Evolutionary conservation across 345 rosid genomes (phyloP).

Genomic region (Euphorbia lathyris): DNA sequence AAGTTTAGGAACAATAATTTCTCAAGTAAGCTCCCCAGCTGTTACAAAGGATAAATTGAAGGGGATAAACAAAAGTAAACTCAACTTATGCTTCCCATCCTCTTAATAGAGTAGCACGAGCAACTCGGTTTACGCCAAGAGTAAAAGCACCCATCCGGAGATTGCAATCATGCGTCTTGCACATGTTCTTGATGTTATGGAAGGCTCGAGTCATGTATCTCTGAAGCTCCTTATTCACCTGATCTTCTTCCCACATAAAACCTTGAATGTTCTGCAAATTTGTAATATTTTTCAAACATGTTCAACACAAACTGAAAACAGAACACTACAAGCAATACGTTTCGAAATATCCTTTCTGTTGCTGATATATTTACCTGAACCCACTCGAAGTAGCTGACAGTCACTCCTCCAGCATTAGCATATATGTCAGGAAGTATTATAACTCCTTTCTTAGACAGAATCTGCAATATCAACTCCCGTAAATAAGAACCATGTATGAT

Average conservation of each 20-base stretch:
- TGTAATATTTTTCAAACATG: background rate
- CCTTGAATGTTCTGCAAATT: constrained; percentile 92
- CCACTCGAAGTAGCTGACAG: constrained; percentile 99
- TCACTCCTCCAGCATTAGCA: constrained; percentile 97
- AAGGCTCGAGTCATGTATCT: constrained; percentile 90
- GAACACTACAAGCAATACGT: no score
- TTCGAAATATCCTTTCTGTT: background rate
- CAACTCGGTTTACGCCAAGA: constrained; percentile 93
- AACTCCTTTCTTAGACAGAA: constrained; percentile 87
- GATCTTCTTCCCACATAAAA: constrained; percentile 97
- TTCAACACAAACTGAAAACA: background rate
- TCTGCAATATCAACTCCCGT: constrained; percentile 43
- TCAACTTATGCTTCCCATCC: constrained; percentile 89
- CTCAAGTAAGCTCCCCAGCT: constrained; percentile 7
- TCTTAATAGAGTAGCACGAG: constrained; percentile 77
- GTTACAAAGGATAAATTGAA: background rate
- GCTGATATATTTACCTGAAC: constrained; percentile 58
- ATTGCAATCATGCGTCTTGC: constrained; percentile 74
- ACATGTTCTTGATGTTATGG: constrained; percentile 86
- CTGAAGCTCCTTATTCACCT: constrained; percentile 68
- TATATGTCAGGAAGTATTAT: constrained; percentile 92
- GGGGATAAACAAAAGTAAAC: background rate
- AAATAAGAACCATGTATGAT: constrained; percentile 4
- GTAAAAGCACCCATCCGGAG: constrained; percentile 99
- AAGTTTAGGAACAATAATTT: background rate